phyloP scores from a whole-genome alignment of 2,329 filamentous ascomycete species.

The Ilyonectria sp. region DNA sequence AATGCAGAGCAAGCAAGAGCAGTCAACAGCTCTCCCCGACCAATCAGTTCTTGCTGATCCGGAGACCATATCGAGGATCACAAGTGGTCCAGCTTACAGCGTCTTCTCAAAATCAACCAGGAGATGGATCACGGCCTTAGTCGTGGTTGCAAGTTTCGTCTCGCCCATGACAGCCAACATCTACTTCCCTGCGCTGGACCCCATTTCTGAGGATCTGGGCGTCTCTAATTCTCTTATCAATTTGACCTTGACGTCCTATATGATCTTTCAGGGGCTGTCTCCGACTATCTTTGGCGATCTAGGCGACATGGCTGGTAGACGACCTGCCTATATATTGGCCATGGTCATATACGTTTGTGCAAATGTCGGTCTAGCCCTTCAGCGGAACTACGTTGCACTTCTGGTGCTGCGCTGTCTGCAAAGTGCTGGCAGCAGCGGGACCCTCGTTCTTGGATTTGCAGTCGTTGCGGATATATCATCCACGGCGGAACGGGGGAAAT shows the following conservation, averaged over 20 bases:
- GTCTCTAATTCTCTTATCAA: conserved; percentile 61
- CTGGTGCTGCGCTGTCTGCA: conserved; percentile 75
- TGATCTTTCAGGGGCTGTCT: conserved; percentile 75
- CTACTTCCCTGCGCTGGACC: conserved; percentile 62
- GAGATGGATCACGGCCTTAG: conserved; percentile 68
- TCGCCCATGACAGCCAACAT: conserved; percentile 74
- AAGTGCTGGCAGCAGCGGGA: conserved; percentile 76
- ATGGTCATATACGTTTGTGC: conserved; percentile 71
- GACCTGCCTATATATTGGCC: conserved; percentile 73
- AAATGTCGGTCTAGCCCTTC: conserved; percentile 73
- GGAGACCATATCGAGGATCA: conserved; percentile 40
- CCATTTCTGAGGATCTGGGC: conserved; percentile 57
- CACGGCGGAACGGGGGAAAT: conserved; percentile 78
- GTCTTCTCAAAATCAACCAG: conserved; percentile 57
- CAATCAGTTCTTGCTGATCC: conserved; percentile 35
- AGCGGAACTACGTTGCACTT: conserved; percentile 70
- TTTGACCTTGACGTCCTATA: conserved; percentile 71
- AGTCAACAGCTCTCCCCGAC: conserved; percentile 5
- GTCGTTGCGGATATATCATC: conserved; percentile 81
- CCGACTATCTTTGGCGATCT: conserved; percentile 75
- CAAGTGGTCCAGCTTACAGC: conserved; percentile 48
- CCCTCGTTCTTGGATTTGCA: conserved; percentile 79
- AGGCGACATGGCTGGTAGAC: conserved; percentile 71
- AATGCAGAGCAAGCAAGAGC: conserved; percentile 16
- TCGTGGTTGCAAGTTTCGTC: conserved; percentile 67